A percentile compares a stretch with the other conserved stretches of the same genome.
Evolutionary conservation across 345 rosid species (phyloP).

Genomic region (Gossypium turneri): DNA sequence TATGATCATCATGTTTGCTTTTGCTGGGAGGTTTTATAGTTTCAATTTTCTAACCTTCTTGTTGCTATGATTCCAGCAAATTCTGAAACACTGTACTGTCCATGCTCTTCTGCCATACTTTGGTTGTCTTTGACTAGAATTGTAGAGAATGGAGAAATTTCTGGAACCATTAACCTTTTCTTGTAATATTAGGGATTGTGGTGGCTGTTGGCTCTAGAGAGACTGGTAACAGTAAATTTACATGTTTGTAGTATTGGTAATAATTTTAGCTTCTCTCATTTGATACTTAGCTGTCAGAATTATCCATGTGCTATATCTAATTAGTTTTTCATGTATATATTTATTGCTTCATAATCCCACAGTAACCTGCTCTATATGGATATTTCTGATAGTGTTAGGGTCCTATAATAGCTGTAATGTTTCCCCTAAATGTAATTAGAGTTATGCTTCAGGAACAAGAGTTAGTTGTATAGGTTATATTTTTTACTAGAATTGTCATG

Average conservation of each 20-base stretch:
- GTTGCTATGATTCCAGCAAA: slow-evolving; percentile 7
- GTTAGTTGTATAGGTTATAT: not conserved
- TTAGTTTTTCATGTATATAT: not conserved
- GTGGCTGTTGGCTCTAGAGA: not conserved
- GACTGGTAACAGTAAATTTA: slow-evolving; percentile 7
- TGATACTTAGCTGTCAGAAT: slow-evolving; percentile 1
- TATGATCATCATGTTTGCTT: not conserved
- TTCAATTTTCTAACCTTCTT: not conserved
- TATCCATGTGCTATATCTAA: not conserved
- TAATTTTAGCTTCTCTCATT: not conserved
- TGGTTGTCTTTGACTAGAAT: not conserved
- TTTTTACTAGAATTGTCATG: slow-evolving; percentile 4
- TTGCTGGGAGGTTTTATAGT: not conserved
- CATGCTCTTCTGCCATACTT: not conserved
- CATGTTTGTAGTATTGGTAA: not conserved
- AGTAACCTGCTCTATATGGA: not conserved
- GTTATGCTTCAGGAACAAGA: not conserved
- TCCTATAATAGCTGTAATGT: not conserved
- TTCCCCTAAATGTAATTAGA: not conserved
- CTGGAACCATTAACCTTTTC: not conserved
- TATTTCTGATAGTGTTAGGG: not conserved
- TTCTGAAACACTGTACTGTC: not conserved
- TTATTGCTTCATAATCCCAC: not conserved
- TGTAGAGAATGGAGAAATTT: not conserved
- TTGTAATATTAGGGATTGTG: not conserved